Evolutionary conservation across 2,329 filamentous ascomycete species (phyloP), one percentile per base, ranked within the genome.

Genomic region (Fusarium ramigenum): DNA sequence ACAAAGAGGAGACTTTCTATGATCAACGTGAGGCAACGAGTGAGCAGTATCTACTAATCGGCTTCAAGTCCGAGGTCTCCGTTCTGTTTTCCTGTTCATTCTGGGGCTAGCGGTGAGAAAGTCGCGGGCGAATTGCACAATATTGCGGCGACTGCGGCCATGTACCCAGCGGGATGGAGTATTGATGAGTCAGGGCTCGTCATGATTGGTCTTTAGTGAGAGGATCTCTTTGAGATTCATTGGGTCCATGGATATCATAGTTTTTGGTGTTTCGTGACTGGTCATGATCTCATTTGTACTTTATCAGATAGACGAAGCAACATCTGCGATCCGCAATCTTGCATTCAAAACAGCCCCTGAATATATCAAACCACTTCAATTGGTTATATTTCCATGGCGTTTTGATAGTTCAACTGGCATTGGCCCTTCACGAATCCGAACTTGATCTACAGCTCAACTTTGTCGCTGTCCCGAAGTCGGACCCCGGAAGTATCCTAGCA

Each of bases 81-180:
- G 43, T 72, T 59, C 49, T 52, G 12, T 25, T 36, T 57, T 57
- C 64, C 28, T 46, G 39, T 62, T 70, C 67, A 37, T 61, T 60
- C 59, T 52, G n/a, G 60, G 70, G 67, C 47, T 70, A 74, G 70
- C 59, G 71, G 70, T 72, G 63, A 54, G 70, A 58, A 54, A 44
- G 39, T 70, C 56, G 47, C 56, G 58, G 44, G 56, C 65, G 52
- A 64, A 49, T 69, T 53, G 50, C 30, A 56, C 34, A 65, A 52
- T 46, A 32, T 67, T 61, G 70, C 69, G 69, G 69, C 69, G 60
- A 72, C 43, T 61, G 69, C 64, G 69, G 69, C 69, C 54, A 72
- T 64, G n/a, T 64, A 10, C 37, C 60, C 42, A 59, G 52, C 70
- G 47, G 56, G 23, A 73, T 58, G 53, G 49, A 64, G 40, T 40